Conservation (phyloP, 768 basidiomycete genomes). For the Termitomyces eurrhizus region DNA sequence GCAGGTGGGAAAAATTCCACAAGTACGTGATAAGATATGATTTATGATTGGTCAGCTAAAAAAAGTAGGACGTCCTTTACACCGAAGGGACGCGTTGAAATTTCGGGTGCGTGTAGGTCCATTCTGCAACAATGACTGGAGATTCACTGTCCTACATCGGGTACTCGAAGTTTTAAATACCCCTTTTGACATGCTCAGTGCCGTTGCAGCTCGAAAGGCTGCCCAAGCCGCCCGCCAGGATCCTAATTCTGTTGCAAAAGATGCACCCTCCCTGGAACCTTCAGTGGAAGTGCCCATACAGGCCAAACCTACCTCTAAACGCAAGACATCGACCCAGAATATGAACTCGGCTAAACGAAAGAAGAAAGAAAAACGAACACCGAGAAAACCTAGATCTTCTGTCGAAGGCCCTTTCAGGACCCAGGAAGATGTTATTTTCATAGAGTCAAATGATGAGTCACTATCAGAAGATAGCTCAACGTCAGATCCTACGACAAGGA, state of each 20-base stretch:
- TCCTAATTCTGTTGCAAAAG: slow-evolving; percentile 10
- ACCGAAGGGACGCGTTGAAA: not conserved
- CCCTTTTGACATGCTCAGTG: slow-evolving; percentile 54
- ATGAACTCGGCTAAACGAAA: slow-evolving; percentile 18
- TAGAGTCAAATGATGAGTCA: slow-evolving; percentile 32
- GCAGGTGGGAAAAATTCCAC: not conserved
- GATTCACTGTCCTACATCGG: not conserved
- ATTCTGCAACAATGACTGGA: not conserved
- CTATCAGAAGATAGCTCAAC: slow-evolving; percentile 17
- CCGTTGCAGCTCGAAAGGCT: slow-evolving; percentile 69
- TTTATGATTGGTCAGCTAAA: slow-evolving; percentile 4
- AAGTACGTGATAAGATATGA: slow-evolving; percentile 13
- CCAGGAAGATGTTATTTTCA: slow-evolving; percentile 35
- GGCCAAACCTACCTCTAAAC: slow-evolving; percentile 36
- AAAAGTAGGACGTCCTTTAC: not conserved
- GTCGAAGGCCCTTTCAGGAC: slow-evolving; percentile 26
- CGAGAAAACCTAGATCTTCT: slow-evolving; percentile 28
- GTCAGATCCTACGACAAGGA: slow-evolving; percentile 14
- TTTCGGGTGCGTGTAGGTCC: not conserved
- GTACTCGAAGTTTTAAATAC: not conserved
- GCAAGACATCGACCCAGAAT: slow-evolving; percentile 33
- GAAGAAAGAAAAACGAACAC: slow-evolving; percentile 19
- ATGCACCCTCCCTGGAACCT: slow-evolving; percentile 10
- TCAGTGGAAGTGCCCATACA: slow-evolving; percentile 5
- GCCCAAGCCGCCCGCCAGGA: slow-evolving; percentile 33